Evolutionary conservation across 176 grass and related monocot species (phyloP).

Genomic region (Triticum turgidum): DNA sequence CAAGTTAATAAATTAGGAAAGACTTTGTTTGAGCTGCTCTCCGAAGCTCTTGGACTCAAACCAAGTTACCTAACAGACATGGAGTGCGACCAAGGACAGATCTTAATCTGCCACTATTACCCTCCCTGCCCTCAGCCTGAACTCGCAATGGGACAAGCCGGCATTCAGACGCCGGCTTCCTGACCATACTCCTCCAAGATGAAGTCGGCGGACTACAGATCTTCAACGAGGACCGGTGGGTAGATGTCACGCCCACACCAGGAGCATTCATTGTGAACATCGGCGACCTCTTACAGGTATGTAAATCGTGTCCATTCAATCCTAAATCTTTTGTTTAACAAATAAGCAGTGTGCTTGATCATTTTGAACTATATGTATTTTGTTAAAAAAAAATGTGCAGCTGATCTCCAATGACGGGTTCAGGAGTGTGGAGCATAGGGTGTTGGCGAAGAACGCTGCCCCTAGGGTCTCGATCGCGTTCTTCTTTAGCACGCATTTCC

Average conservation of each 20-base stretch:
- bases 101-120: slow-evolving; percentile 54
- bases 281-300: slow-evolving; percentile 53
- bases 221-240: slow-evolving; percentile 32
- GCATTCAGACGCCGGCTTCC: slow-evolving; percentile 49
- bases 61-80: slow-evolving; percentile 35
- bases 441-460: too few relatives aligned
- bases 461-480: too few relatives aligned
- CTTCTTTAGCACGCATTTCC: background rate
- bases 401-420: background rate
- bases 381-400: background rate
- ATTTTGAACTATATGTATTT: background rate
- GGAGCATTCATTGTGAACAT: slow-evolving; percentile 55
- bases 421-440: too few relatives aligned
- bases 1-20: slow-evolving; percentile 24
- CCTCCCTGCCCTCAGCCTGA: slow-evolving; percentile 62
- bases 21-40: slow-evolving; percentile 44
- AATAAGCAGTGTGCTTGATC: background rate
- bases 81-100: slow-evolving; percentile 42
- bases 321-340: too few relatives aligned
- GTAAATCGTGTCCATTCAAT: too few relatives aligned
- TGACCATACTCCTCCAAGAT: slow-evolving; percentile 52
- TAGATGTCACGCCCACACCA: slow-evolving; percentile 30
- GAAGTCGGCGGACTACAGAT: slow-evolving; percentile 46
- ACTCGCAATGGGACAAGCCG: slow-evolving; percentile 43
- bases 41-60: slow-evolving; percentile 49